A percentile compares a stretch with the other conserved stretches of the same genome.
Conservation (phyloP, 1,139 yeast genomes). For the Geotrichum fermentans region DNA sequence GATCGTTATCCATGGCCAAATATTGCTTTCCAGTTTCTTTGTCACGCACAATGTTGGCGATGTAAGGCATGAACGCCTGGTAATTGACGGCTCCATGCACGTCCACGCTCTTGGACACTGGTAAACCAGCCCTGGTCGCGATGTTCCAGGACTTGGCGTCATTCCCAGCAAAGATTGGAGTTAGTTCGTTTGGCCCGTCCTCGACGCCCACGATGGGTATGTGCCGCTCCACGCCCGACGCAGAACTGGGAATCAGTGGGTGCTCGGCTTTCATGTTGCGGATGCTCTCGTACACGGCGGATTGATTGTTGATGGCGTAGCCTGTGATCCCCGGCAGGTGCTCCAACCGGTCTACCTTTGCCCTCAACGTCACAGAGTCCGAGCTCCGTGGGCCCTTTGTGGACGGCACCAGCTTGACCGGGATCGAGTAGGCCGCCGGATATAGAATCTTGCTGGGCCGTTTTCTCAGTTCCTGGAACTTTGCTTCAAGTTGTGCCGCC, state of each 20-base stretch:
- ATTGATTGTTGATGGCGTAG: conserved; percentile 6
- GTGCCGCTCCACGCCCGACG: background rate
- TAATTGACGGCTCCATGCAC: conserved; percentile 10
- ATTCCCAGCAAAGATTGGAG: conserved; percentile 11
- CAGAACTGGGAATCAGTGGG: conserved; percentile 5
- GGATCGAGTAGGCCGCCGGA: conserved; percentile 8
- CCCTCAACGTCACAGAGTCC: background rate
- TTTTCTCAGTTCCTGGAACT: background rate
- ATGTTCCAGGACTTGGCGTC: background rate
- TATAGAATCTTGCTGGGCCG: background rate
- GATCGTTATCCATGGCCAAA: conserved; percentile 5
- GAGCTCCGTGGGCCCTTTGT: background rate
- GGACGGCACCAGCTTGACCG: background rate
- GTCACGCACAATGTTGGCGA: background rate
- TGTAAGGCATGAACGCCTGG: background rate
- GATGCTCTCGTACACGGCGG: background rate
- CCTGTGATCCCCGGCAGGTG: conserved; percentile 11
- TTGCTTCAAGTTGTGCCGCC: background rate
- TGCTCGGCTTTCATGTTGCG: conserved; percentile 6
- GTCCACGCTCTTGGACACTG: conserved; percentile 1
- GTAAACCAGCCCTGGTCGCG: background rate
- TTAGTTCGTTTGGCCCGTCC: conserved; percentile 11
- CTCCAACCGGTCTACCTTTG: conserved; percentile 4
- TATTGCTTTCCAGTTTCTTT: background rate
- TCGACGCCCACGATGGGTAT: conserved; percentile 5